Evolutionary conservation across 2,329 filamentous ascomycete genomes (phyloP), one percentile per base, ranked within the genome.

Genomic region (Ophiobolus disseminans): DNA sequence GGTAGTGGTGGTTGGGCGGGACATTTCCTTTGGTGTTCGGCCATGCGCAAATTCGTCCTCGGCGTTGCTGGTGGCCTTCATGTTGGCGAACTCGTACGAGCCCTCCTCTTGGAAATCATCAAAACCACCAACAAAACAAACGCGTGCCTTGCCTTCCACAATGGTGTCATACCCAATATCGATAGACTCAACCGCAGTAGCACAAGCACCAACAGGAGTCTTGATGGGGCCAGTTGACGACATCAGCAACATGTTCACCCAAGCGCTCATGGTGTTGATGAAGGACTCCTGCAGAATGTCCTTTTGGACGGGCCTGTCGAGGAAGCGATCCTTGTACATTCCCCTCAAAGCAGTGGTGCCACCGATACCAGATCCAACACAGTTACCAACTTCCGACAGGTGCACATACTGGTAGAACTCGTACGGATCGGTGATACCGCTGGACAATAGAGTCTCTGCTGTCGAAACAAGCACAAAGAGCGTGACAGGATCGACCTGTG

Each of bases 361-460:
- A 83, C 94, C 94, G 80, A 99, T 96, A 82, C 95, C 94, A 23
- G 95, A 99, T 76, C 94, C 94, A 62, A 99, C 87, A 72, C 93
- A 97, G 83, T 99, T 99, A 75, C 94, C 94, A 41, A 99, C 90
- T 72, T 99, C 90, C 6, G 94, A 97, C 53, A 99, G 86, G 75
- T 99, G 94, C 56, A 99, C 92, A 68, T 99, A 99, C 81, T 97
- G 92, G 85, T 99, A 99, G 79, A 99, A 97, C 78, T 99, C 94
- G 72, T 97, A 99, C 16, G 94, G 95, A 72, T 99, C 95, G 20
- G 94, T 97, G 73, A 99, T 93, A 86, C 94, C 94, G 55, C 90
- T 88, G 22, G 91, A 88, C 41, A 99, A 82, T 6, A 99, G 86
- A 50, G 92, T 87, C 76, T 99, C 95, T 1, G 89, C 91, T 38